Evolutionary conservation across 257 asterid genomes (phyloP).

Genomic region (Asclepias syriaca): DNA sequence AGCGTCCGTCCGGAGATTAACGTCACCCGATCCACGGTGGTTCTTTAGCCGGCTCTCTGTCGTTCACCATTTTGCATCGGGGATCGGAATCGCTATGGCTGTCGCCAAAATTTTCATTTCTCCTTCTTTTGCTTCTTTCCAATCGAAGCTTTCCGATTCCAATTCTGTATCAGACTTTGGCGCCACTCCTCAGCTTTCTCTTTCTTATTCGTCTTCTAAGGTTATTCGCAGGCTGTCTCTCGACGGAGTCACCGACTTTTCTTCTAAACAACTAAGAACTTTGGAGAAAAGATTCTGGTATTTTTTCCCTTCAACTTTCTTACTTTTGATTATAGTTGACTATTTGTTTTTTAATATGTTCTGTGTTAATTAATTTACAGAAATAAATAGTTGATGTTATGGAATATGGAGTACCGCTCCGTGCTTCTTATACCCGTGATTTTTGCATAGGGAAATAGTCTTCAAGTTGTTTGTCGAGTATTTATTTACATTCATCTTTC

Average conservation of each 20-base stretch:
- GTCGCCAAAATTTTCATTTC: conserved; percentile 42
- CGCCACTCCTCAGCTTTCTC: conserved; percentile 17
- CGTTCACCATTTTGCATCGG: neutral
- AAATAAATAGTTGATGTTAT: neutral
- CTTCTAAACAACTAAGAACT: conserved; percentile 29
- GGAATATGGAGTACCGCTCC: neutral
- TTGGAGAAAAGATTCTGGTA: neutral
- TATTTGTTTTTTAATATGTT: neutral
- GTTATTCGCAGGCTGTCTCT: conserved; percentile 17
- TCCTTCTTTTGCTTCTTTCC: conserved; percentile 27
- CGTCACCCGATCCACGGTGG: neutral
- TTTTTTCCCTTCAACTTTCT: neutral
- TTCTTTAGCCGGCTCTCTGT: neutral
- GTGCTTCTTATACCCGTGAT: neutral
- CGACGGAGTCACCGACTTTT: conserved; percentile 2
- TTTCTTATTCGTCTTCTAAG: conserved; percentile 14
- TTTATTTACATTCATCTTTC: neutral
- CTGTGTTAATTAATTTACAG: neutral
- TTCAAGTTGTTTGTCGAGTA: too few species aligned
- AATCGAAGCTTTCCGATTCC: conserved; percentile 29
- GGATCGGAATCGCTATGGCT: conserved; percentile 39
- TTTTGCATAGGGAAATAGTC: neutral
- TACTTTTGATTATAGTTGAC: neutral
- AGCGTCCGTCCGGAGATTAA: too few species aligned
- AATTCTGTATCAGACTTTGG: conserved; percentile 11